These are phyloP conservation scores for Exobasidium cylindrosporum DNA, from an alignment of 1,284 basidiomycete genomes.

Conservation along the genomic window DNA sequence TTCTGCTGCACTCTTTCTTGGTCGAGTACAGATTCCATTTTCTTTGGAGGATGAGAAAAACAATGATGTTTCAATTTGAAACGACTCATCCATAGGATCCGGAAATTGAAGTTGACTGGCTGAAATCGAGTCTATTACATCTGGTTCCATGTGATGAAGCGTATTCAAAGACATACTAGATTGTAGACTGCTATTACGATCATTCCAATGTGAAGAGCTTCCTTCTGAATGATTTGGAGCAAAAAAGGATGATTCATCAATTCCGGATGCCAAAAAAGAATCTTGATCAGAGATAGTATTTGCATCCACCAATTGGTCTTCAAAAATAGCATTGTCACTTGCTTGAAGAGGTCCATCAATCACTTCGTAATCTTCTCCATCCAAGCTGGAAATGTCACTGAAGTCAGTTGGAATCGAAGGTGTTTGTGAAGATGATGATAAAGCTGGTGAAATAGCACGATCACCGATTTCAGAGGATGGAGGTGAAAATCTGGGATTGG, in stretches of 20 bases:
- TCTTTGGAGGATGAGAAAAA: not conserved
- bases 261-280: not conserved
- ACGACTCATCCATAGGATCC: not conserved
- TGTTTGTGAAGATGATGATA: constrained; percentile 7
- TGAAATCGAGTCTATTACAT: not conserved
- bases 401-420: constrained; percentile 1
- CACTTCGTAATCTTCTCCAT: constrained; percentile 14
- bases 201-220: not conserved
- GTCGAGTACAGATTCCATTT: not conserved
- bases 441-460: not conserved
- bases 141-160: not conserved
- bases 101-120: constrained; percentile 5
- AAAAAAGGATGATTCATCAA: not conserved
- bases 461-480: not conserved
- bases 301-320: not conserved
- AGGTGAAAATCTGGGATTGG: constrained; percentile 2
- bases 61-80: not conserved
- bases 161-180: not conserved
- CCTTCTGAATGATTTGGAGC: not conserved
- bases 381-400: constrained; percentile 18
- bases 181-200: not conserved
- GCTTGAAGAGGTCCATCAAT: constrained; percentile 7
- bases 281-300: not conserved
- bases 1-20: not conserved
- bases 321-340: not conserved